Evolutionary conservation across 176 grass and related monocot genomes (phyloP).

Genomic region (Alopecurus myosuroides): DNA sequence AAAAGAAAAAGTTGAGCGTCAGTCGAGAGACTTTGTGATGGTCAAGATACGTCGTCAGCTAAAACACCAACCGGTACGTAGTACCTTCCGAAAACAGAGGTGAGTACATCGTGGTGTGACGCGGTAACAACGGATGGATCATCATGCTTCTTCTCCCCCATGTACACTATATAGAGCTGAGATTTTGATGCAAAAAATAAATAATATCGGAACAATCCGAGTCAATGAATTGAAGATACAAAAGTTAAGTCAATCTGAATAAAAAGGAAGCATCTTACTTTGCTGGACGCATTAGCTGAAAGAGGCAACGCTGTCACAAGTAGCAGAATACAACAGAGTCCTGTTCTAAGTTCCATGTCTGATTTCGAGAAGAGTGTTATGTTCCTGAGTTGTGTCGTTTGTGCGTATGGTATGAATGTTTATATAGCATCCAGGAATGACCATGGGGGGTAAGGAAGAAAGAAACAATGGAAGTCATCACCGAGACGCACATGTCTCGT

Average conservation of each 20-base stretch:
- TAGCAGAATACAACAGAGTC: not conserved
- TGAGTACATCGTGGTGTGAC: not conserved
- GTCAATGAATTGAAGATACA: not conserved
- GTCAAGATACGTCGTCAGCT: too few relatives aligned
- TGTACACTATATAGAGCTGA: constrained; percentile 29
- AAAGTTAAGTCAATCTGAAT: not conserved
- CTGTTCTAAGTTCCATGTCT: not conserved
- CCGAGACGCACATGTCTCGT: too few relatives aligned
- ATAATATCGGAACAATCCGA: not conserved
- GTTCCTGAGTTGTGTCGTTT: not conserved
- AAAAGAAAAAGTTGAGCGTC: too few relatives aligned
- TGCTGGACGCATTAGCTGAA: not conserved
- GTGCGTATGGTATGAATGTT: not conserved
- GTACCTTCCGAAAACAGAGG: constrained; percentile 29
- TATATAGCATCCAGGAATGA: not conserved
- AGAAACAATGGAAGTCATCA: too few relatives aligned
- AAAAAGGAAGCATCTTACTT: not conserved
- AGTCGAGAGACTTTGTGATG: too few relatives aligned
- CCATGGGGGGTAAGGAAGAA: too few relatives aligned
- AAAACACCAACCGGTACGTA: too few relatives aligned
- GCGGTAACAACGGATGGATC: not conserved
- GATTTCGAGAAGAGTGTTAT: not conserved
- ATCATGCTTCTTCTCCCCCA: constrained; percentile 27
- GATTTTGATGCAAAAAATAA: not conserved
- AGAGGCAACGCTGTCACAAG: not conserved